Conservation (phyloP, 805 yeast genomes). For the Myxozyma kluyveri region DNA sequence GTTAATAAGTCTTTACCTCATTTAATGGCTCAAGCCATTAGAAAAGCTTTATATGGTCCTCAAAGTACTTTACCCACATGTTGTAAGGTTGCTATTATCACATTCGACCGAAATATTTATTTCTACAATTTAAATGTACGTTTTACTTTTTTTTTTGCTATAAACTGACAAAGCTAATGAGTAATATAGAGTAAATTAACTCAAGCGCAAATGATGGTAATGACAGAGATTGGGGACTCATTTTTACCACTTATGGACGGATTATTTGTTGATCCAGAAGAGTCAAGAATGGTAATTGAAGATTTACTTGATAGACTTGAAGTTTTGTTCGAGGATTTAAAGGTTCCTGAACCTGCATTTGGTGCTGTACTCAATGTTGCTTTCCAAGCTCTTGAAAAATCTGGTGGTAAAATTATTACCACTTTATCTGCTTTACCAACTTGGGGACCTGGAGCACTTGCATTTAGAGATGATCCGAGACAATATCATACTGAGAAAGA, state of each 20-base stretch:
- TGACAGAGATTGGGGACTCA: constrained; percentile 71
- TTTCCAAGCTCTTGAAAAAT: constrained; percentile 51
- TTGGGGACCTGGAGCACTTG: constrained; percentile 69
- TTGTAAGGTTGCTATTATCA: constrained; percentile 64
- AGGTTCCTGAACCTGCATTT: constrained; percentile 61
- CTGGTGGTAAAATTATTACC: constrained; percentile 78
- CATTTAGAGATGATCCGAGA: constrained; percentile 37
- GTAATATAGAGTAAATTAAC: constrained; percentile 40
- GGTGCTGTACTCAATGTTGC: constrained; percentile 79
- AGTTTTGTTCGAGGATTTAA: constrained; percentile 41
- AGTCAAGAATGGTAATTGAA: constrained; percentile 61
- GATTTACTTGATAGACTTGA: constrained; percentile 65
- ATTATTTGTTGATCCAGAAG: constrained; percentile 73
- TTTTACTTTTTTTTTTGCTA: neutral
- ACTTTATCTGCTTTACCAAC: constrained; percentile 69
- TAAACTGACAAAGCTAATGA: neutral
- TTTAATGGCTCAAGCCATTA: constrained; percentile 67
- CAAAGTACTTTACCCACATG: constrained; percentile 42
- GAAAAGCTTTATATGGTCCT: constrained; percentile 50
- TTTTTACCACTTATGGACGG: constrained; percentile 80
- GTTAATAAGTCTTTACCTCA: constrained; percentile 58
- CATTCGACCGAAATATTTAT: constrained; percentile 69
- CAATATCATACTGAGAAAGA: constrained; percentile 41
- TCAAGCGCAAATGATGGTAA: constrained; percentile 56
- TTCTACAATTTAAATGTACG: constrained; percentile 65